phyloP scores from a whole-genome alignment of 164 flowering plant genomes.

The Euptelea pleiosperma region DNA sequence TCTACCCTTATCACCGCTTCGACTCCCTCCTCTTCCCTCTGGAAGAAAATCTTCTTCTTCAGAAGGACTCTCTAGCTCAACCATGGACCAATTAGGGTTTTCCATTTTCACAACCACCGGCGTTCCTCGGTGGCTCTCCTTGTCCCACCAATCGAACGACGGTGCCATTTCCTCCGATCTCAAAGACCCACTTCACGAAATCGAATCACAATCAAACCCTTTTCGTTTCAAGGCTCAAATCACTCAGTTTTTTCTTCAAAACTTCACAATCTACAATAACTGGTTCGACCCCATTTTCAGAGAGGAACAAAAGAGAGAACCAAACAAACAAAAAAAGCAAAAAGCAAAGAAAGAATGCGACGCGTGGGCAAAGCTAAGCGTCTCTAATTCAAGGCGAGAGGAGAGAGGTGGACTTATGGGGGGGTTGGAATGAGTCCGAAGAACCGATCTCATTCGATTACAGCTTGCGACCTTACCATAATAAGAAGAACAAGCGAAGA shows the following conservation, averaged over 20 bases:
- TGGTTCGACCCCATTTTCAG: not conserved
- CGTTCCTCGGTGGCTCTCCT: slow-evolving; percentile 19
- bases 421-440: too few relatives aligned
- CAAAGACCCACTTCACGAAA: slow-evolving; percentile 3
- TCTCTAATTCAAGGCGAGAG: slow-evolving; percentile 6
- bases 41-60: slow-evolving; percentile 18
- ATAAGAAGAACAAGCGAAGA: too few relatives aligned
- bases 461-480: too few relatives aligned
- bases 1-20: slow-evolving; percentile 34
- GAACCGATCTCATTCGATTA: too few relatives aligned
- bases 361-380: slow-evolving; percentile 1
- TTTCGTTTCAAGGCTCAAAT: slow-evolving; percentile 4
- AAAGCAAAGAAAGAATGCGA: not conserved
- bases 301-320: not conserved
- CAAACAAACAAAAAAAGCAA: not conserved
- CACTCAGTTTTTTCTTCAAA: not conserved
- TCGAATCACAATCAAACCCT: not conserved
- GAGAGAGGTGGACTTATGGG: too few relatives aligned
- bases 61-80: slow-evolving; percentile 14
- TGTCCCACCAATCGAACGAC: slow-evolving; percentile 23
- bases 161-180: slow-evolving; percentile 24
- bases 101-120: slow-evolving; percentile 32
- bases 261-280: not conserved
- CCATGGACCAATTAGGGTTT: slow-evolving; percentile 27
- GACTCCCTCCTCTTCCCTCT: not conserved